Evolutionary conservation across 768 basidiomycete species (phyloP).

Genomic region (Hebeloma cylindrosporum): DNA sequence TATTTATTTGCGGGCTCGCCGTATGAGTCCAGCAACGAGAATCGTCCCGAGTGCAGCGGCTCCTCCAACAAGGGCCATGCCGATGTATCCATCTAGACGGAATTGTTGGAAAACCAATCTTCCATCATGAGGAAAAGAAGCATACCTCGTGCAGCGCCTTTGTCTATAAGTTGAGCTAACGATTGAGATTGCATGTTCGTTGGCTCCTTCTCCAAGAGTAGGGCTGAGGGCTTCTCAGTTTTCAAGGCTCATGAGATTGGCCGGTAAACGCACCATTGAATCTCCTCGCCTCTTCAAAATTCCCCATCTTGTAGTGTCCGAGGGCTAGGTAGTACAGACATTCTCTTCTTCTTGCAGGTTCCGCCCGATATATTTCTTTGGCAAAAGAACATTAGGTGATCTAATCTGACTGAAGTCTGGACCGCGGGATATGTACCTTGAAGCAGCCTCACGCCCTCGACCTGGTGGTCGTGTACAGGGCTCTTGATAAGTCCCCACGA

Average conservation of each 20-base stretch:
- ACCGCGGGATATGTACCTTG: conserved; percentile 59
- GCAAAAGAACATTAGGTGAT: background rate
- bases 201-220: conserved; percentile 90
- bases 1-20: conserved; percentile 70
- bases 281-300: conserved; percentile 87
- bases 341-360: conserved; percentile 85
- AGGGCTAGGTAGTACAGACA: conserved; percentile 96
- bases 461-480: conserved; percentile 79
- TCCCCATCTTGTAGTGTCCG: conserved; percentile 95
- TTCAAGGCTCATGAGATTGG: background rate
- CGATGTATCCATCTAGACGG: conserved; percentile 99
- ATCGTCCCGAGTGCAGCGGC: conserved; percentile 83
- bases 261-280: conserved; percentile 80
- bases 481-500: conserved; percentile 97
- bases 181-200: conserved; percentile 91
- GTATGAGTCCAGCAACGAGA: conserved; percentile 73
- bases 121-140: conserved; percentile 7
- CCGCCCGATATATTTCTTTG: conserved; percentile 87
- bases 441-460: conserved; percentile 86
- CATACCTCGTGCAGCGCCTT: conserved; percentile 78
- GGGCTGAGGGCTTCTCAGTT: conserved; percentile 43
- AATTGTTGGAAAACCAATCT: too few species aligned
- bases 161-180: conserved; percentile 81
- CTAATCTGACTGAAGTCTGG: conserved; percentile 14
- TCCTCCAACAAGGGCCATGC: conserved; percentile 94